These are phyloP conservation scores for Mucor racemosus DNA, from an alignment of 371 early-diverging fungal genomes.

Conservation along the genomic window DNA sequence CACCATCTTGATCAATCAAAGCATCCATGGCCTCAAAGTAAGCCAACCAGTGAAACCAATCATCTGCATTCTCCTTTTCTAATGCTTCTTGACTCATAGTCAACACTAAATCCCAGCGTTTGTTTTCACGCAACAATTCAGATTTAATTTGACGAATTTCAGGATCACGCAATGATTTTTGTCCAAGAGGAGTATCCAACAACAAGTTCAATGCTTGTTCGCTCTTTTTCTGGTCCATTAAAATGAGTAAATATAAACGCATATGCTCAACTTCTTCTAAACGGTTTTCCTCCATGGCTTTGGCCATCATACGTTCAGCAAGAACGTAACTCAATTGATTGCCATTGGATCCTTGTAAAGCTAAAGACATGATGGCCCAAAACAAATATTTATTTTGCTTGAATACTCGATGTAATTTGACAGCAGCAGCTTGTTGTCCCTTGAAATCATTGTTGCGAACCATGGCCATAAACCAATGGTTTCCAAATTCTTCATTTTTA, in stretches of 20 bases:
- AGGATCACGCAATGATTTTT: slow-evolving; percentile 64
- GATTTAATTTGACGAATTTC: slow-evolving; percentile 70
- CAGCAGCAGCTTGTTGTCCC: slow-evolving; percentile 82
- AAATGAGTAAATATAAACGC: slow-evolving; percentile 70
- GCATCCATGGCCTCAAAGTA: slow-evolving; percentile 65
- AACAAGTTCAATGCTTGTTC: slow-evolving; percentile 66
- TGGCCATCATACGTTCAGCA: slow-evolving; percentile 87
- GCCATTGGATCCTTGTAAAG: slow-evolving; percentile 60
- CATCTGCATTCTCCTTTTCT: slow-evolving; percentile 63
- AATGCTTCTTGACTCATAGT: slow-evolving; percentile 46
- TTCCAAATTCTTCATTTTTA: slow-evolving; percentile 75
- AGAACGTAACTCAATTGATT: slow-evolving; percentile 67
- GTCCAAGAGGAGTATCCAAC: slow-evolving; percentile 61
- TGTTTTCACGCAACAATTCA: slow-evolving; percentile 53
- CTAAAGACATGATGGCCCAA: slow-evolving; percentile 85
- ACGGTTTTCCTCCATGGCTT: slow-evolving; percentile 74
- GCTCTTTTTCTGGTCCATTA: slow-evolving; percentile 66
- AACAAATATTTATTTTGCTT: slow-evolving; percentile 81
- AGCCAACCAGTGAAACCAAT: slow-evolving; percentile 71
- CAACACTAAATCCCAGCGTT: slow-evolving; percentile 50
- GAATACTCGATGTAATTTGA: slow-evolving; percentile 82
- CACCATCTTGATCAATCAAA: slow-evolving; percentile 18
- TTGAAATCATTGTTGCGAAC: slow-evolving; percentile 75
- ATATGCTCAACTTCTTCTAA: slow-evolving; percentile 62
- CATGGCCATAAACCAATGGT: slow-evolving; percentile 86